Base-by-base conservation (phyloP, 75 land plant species). In the Picea sitchensis region DNA sequence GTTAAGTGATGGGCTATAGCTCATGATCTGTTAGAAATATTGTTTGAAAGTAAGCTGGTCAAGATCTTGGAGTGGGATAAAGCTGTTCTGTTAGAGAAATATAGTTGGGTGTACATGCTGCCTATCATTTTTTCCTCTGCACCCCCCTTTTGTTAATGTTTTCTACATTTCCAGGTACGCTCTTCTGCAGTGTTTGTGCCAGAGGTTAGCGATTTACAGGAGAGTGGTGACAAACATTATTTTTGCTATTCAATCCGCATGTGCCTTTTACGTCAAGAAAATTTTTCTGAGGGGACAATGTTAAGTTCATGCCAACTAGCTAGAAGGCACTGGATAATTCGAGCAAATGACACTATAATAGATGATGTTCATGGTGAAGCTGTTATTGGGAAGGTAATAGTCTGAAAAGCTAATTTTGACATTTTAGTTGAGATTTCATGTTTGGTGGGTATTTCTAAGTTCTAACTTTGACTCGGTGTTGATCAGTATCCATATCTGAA, bases 121-220 rank as follows among this genome's bases (percentile, higher is more conserved):
- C 64, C 5, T 62, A 62, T 62, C 23, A 62, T 15, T 62, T 62
- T 41, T 41, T 5, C 44, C 5, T 41, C 5, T 5, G n/a, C 44
- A 4, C 44, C 4, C 5, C 18, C 21, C 1, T 62, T 62, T 62
- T 62, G 9, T 17, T 62, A 62, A 62, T 62, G 0, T 62, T 62
- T 62, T 62, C 8, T 21, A 5, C 8, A 62, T 79, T 13, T 81
- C 57, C 84, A 94, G 99, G 85, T 96, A n/a, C 89, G 92, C 69
- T 88, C 90, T 83, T 92, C 98, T 78, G 92, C 92, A 78, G 94
- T 92, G 2, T 90, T 96, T 87, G 86, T 93, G 56, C 99, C 99
- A 41, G 99, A 96, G 78, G 2, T 58, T 0, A 65, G 84, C 38
- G 63, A 79, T 58, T 78, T 85, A 79, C 79, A 60, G 75, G 75